A percentile compares a stretch with the other conserved stretches of the same genome.
Evolutionary conservation across 108 stramenopile species (phyloP).

Genomic region (Cyclotella sp.): DNA sequence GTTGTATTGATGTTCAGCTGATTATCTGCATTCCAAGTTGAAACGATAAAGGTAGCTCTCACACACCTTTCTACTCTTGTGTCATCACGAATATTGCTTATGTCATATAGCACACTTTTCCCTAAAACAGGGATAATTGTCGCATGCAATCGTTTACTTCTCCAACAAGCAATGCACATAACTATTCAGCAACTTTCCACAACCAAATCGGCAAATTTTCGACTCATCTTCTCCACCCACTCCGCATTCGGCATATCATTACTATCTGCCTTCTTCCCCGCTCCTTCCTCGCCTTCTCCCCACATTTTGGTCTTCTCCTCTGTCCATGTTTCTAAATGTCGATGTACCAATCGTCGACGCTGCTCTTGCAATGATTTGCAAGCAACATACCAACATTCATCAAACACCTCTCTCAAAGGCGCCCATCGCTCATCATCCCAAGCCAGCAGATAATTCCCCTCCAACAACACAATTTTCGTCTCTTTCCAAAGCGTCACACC

Average conservation of each 20-base stretch:
- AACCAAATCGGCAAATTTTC: constrained; percentile 41
- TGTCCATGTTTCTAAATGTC: constrained; percentile 69
- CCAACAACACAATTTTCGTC: constrained; percentile 69
- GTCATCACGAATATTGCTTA: no score
- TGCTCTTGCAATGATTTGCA: constrained; percentile 47
- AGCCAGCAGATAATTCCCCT: constrained; percentile 69
- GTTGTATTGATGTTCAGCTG: no score
- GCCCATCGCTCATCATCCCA: constrained; percentile 62
- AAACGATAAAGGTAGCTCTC: no score
- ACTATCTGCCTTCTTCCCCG: constrained; percentile 55
- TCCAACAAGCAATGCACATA: not conserved
- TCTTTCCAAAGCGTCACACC: constrained; percentile 44
- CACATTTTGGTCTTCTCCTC: constrained; percentile 62
- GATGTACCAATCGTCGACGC: constrained; percentile 51
- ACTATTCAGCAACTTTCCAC: constrained; percentile 37
- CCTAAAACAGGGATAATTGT: not conserved
- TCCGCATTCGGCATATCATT: constrained; percentile 61
- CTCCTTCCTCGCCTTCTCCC: constrained; percentile 58
- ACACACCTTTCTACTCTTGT: no score
- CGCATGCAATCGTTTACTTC: not conserved
- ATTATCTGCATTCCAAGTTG: no score
- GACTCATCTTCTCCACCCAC: constrained; percentile 52
- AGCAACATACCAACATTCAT: constrained; percentile 76
- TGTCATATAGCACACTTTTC: constrained; percentile 9
- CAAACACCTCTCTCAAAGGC: constrained; percentile 57